These are phyloP conservation scores for Penicillium thymicola DNA, from an alignment of 2,329 filamentous ascomycete genomes.

Conservation along the genomic window DNA sequence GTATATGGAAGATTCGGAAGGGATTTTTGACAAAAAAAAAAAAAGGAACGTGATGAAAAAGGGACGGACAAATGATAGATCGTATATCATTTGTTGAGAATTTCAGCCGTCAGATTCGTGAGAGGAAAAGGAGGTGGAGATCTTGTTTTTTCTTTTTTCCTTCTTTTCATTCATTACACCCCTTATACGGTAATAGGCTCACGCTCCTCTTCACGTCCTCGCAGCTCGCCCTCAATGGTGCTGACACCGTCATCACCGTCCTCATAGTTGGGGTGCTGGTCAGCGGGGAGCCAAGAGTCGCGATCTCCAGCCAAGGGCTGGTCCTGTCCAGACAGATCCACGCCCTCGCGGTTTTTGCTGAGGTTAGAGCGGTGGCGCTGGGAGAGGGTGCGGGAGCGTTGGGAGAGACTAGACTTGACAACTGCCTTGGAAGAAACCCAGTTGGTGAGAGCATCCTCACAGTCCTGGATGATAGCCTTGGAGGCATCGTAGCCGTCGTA, in stretches of 20 bases:
- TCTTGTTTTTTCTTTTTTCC: neutral
- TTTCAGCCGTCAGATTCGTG: slow-evolving; percentile 15
- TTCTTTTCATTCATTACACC: neutral
- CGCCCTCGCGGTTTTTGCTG: slow-evolving; percentile 65
- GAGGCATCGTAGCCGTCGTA: slow-evolving; percentile 98
- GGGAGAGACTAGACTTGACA: slow-evolving; percentile 81
- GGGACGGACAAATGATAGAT: neutral
- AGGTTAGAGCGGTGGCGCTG: slow-evolving; percentile 76
- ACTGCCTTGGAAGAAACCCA: slow-evolving; percentile 91
- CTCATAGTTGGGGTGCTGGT: slow-evolving; percentile 51
- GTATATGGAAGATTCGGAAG: neutral
- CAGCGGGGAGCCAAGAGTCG: slow-evolving; percentile 74
- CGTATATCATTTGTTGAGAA: neutral
- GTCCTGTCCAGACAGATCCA: slow-evolving; percentile 82
- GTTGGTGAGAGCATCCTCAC: slow-evolving; percentile 94
- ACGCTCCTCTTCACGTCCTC: slow-evolving; percentile 38
- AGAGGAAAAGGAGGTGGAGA: neutral
- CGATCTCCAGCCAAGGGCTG: slow-evolving; percentile 73
- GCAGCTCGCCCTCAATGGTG: slow-evolving; percentile 31
- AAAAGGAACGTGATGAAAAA: neutral
- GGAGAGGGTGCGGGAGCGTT: slow-evolving; percentile 80
- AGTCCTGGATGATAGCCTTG: slow-evolving; percentile 98
- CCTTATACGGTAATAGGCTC: slow-evolving; percentile 27
- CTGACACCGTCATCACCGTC: slow-evolving; percentile 41
- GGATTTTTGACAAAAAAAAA: neutral